A percentile compares a stretch with the other conserved stretches of the same genome.
These are phyloP conservation scores for Gloeostereum incarnatum DNA, from an alignment of 768 basidiomycete genomes.

Conservation along the genomic window DNA sequence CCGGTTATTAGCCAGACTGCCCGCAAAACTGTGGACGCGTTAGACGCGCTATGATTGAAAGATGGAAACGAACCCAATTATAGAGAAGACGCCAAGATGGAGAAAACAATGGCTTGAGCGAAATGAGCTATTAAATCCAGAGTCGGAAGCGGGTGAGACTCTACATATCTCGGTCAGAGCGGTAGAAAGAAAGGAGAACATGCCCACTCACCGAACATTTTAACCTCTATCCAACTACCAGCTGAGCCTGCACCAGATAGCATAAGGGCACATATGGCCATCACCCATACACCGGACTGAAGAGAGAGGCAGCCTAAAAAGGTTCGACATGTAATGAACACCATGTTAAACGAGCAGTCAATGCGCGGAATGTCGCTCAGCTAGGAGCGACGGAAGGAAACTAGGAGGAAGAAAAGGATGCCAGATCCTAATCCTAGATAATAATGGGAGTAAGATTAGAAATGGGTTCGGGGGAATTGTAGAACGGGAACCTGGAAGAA, in stretches of 20 bases:
- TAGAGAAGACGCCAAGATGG: conserved; percentile 11
- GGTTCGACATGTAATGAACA: conserved; percentile 12
- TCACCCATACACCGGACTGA: conserved; percentile 11
- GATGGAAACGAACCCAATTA: conserved; percentile 9
- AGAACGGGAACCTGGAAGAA: too few relatives aligned
- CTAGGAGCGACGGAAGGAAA: conserved; percentile 5
- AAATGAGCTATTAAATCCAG: conserved; percentile 9
- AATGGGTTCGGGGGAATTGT: too few relatives aligned
- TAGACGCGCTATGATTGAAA: background rate
- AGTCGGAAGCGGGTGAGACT: conserved; percentile 9
- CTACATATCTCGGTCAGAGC: background rate
- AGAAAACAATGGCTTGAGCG: conserved; percentile 10
- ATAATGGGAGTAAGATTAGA: too few relatives aligned
- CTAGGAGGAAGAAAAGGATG: conserved; percentile 4
- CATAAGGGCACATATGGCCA: conserved; percentile 10
- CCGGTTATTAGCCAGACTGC: conserved; percentile 5
- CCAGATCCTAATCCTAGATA: too few relatives aligned
- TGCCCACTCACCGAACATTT: conserved; percentile 9
- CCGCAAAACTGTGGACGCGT: conserved; percentile 7
- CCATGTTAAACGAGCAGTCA: conserved; percentile 6
- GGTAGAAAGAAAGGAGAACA: background rate
- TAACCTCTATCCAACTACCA: conserved; percentile 14
- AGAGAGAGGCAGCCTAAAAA: conserved; percentile 13
- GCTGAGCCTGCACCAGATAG: conserved; percentile 10
- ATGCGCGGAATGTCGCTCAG: background rate